Percentiles rank a stretch among this genome's conserved stretches.
Evolutionary conservation across 768 basidiomycete genomes (phyloP).

Genomic region (Piloderma croceum): DNA sequence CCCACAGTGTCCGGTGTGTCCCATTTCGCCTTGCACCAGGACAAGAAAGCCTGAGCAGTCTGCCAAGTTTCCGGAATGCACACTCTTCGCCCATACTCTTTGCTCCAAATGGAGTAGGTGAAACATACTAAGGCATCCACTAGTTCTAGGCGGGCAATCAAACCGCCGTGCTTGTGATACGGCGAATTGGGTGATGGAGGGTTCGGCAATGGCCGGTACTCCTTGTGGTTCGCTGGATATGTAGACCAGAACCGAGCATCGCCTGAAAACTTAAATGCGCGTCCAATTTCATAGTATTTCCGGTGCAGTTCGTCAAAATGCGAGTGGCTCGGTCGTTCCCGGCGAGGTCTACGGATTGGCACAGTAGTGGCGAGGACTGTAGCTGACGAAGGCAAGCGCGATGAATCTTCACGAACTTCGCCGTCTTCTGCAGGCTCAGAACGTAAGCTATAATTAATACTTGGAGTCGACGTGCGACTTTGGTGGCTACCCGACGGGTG

Average conservation of each 20-base stretch:
- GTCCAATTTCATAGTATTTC: conserved; percentile 63
- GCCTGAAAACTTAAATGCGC: conserved; percentile 78
- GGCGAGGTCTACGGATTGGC: conserved; percentile 64
- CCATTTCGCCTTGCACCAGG: conserved; percentile 71
- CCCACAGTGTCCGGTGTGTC: conserved; percentile 43
- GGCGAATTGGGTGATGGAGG: conserved; percentile 62
- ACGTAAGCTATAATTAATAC: conserved; percentile 23
- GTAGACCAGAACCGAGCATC: conserved; percentile 75
- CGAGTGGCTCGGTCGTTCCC: conserved; percentile 42
- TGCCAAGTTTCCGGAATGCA: conserved; percentile 62
- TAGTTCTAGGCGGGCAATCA: conserved; percentile 75
- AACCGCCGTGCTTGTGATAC: conserved; percentile 70
- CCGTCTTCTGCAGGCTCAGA: conserved; percentile 43
- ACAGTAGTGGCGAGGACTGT: conserved; percentile 33
- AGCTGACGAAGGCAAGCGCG: conserved; percentile 21
- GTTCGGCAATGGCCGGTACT: conserved; percentile 55
- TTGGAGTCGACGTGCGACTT: conserved; percentile 18
- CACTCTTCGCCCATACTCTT: conserved; percentile 50
- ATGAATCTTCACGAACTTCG: conserved; percentile 38
- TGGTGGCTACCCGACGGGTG: conserved; percentile 15
- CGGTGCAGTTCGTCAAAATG: conserved; percentile 61
- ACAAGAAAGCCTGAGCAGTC: conserved; percentile 64
- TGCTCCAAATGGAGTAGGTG: conserved; percentile 78
- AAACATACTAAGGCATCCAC: conserved; percentile 80
- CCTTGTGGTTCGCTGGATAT: conserved; percentile 56